These are phyloP conservation scores for Pyricularia sp. DNA, from an alignment of 2,329 filamentous ascomycete genomes.

Conservation along the genomic window DNA sequence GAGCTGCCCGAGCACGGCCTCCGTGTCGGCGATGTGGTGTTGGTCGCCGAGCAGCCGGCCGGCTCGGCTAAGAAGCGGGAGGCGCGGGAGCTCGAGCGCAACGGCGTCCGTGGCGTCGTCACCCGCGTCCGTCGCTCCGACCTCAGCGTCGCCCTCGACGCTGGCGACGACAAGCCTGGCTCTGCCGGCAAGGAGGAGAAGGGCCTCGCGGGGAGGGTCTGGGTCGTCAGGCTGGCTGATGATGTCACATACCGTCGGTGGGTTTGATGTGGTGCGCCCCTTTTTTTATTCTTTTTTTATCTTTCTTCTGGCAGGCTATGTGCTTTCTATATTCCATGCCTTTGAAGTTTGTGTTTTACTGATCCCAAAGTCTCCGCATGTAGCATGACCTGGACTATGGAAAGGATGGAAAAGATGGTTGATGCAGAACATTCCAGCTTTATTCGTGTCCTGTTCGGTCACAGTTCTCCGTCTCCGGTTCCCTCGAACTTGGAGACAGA, in stretches of 20 bases:
- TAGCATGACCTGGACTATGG: conserved; percentile 53
- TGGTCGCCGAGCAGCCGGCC: conserved; percentile 60
- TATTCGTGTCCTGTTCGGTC: conserved; percentile 49
- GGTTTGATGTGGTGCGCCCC: conserved; percentile 5
- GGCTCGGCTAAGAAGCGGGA: conserved; percentile 61
- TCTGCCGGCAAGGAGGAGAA: conserved; percentile 18
- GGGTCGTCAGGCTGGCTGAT: conserved; percentile 55
- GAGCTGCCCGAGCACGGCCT: conserved; percentile 65
- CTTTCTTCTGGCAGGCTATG: neutral
- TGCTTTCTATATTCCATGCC: neutral
- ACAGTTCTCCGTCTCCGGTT: conserved; percentile 37
- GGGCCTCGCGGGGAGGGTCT: conserved; percentile 35
- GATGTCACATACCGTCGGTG: conserved; percentile 52
- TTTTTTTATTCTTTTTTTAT: too few relatives aligned
- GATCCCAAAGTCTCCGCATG: neutral
- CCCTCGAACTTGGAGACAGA: conserved; percentile 26
- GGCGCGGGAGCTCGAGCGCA: conserved; percentile 55
- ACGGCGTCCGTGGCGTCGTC: conserved; percentile 58
- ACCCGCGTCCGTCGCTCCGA: conserved; percentile 44
- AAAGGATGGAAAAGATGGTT: conserved; percentile 41
- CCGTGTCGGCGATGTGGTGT: conserved; percentile 64
- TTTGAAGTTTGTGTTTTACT: neutral
- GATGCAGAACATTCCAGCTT: conserved; percentile 46
- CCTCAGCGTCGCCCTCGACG: conserved; percentile 57
- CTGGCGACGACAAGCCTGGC: conserved; percentile 38